These are phyloP conservation scores for Galerina marginata DNA, from an alignment of 768 basidiomycete genomes.

Conservation along the genomic window DNA sequence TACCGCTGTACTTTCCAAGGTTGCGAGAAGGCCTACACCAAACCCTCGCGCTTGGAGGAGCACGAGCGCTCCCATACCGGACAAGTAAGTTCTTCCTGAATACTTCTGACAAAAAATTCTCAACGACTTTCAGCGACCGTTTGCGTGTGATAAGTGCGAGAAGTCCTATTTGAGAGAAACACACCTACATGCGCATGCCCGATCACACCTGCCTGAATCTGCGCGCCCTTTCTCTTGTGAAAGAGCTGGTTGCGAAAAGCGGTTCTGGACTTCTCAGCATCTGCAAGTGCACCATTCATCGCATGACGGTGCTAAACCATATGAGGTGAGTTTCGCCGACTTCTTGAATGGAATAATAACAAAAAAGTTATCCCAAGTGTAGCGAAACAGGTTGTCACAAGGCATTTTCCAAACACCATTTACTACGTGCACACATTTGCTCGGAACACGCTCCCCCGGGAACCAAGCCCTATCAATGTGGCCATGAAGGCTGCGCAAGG, in stretches of 20 bases:
- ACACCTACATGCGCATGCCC: conserved; percentile 85
- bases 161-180: conserved; percentile 86
- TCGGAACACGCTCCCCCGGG: conserved; percentile 77
- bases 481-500: conserved; percentile 74
- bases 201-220: conserved; percentile 74
- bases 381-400: conserved; percentile 61
- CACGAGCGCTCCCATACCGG: conserved; percentile 92
- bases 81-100: conserved; percentile 56
- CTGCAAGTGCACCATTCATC: conserved; percentile 72
- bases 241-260: conserved; percentile 70
- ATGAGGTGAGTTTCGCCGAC: conserved; percentile 51
- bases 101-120: neutral
- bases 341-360: neutral
- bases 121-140: conserved; percentile 71
- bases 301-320: conserved; percentile 77
- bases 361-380: conserved; percentile 57
- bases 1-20: conserved; percentile 70
- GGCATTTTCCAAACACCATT: conserved; percentile 82
- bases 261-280: conserved; percentile 94
- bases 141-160: conserved; percentile 71
- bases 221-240: conserved; percentile 71
- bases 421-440: conserved; percentile 78
- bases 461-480: conserved; percentile 84
- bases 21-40: conserved; percentile 84
- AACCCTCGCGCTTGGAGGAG: conserved; percentile 84